Percentiles rank a stretch among this genome's conserved stretches.
These are phyloP conservation scores for Pleurotus eryngii DNA, from an alignment of 768 basidiomycete genomes.

Conservation along the genomic window DNA sequence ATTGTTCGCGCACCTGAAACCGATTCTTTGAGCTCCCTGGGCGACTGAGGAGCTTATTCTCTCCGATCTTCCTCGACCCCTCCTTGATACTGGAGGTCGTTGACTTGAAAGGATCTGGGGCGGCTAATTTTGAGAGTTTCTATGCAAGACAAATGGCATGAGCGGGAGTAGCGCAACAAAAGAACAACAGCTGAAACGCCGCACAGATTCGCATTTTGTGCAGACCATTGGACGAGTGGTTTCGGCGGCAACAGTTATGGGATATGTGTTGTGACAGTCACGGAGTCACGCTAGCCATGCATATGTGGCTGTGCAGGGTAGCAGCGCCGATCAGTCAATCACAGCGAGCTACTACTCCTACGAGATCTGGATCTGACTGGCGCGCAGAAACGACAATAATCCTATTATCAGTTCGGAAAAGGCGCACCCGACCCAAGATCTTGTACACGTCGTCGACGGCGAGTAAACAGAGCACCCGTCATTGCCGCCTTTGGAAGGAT, in stretches of 20 bases:
- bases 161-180: slow-evolving; percentile 12
- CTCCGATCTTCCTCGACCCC: slow-evolving; percentile 76
- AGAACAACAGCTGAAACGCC: slow-evolving; percentile 22
- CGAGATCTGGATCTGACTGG: neutral
- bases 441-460: neutral
- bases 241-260: neutral
- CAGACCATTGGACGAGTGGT: slow-evolving; percentile 64
- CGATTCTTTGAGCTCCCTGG: slow-evolving; percentile 74
- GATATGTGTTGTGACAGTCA: slow-evolving; percentile 1
- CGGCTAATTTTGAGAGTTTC: slow-evolving; percentile 91
- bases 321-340: neutral
- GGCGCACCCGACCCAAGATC: slow-evolving; percentile 7
- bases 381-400: neutral
- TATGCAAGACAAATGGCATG: slow-evolving; percentile 29
- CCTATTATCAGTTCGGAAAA: slow-evolving; percentile 6
- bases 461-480: slow-evolving; percentile 19
- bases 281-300: neutral
- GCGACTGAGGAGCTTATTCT: slow-evolving; percentile 76
- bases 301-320: neutral
- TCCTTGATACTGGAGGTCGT: slow-evolving; percentile 75
- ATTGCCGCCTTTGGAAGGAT: slow-evolving; percentile 33
- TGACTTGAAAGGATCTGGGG: slow-evolving; percentile 82
- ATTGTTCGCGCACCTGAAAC: slow-evolving; percentile 52
- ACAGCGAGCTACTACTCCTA: neutral
- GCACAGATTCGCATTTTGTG: slow-evolving; percentile 78